Evolutionary conservation across 1,139 yeast genomes (phyloP).

Genomic region (Spathaspora jeffriesii): DNA sequence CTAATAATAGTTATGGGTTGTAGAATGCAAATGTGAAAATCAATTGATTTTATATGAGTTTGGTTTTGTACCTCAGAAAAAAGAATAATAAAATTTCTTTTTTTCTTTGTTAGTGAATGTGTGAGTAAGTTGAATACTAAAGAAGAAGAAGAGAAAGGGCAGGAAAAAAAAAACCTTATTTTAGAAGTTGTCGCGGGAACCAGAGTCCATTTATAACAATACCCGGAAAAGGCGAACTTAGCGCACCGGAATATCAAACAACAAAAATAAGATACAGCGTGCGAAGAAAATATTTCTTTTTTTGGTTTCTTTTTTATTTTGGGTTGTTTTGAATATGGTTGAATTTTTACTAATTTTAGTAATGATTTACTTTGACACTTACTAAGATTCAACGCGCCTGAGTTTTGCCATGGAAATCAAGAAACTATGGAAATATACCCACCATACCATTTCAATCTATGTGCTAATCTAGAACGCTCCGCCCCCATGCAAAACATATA

Average conservation of each 20-base stretch:
- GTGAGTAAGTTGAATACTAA: background rate
- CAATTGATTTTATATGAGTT: background rate
- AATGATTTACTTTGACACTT: too few relatives aligned
- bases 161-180: background rate
- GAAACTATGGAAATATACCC: background rate
- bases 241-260: conserved; percentile 1
- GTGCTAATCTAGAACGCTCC: too few relatives aligned
- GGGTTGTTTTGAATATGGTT: background rate
- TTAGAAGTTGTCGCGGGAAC: background rate
- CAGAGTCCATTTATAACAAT: background rate
- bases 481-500: too few relatives aligned
- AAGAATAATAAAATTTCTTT: background rate
- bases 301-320: background rate
- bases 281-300: background rate
- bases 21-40: background rate
- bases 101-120: background rate
- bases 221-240: background rate
- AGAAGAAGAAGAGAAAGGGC: background rate
- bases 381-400: background rate
- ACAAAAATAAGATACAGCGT: background rate
- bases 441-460: too few relatives aligned
- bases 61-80: background rate
- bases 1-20: background rate
- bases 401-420: too few relatives aligned
- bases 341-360: background rate